These are phyloP conservation scores for Colletotrichum sp. DNA, from an alignment of 2,329 filamentous ascomycete genomes.

Conservation along the genomic window DNA sequence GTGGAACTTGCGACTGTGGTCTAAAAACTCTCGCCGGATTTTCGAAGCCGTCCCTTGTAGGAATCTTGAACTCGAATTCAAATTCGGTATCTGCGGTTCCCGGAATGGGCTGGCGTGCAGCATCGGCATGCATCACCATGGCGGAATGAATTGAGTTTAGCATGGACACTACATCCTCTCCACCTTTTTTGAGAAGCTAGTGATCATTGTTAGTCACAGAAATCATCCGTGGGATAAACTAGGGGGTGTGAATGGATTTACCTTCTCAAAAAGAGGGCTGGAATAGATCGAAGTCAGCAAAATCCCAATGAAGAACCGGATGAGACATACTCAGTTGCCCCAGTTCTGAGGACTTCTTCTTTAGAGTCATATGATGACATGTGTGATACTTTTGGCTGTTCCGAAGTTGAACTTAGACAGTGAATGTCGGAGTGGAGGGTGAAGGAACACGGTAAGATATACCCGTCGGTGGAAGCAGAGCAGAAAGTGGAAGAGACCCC, in stretches of 20 bases:
- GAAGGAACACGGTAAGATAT: background rate
- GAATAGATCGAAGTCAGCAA: background rate
- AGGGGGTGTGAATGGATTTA: background rate
- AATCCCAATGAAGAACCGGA: background rate
- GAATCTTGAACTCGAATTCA: conserved; percentile 8
- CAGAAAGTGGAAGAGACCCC: background rate
- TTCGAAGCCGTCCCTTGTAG: conserved; percentile 1
- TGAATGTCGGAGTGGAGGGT: background rate
- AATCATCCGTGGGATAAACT: background rate
- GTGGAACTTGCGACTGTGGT: background rate
- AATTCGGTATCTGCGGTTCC: background rate
- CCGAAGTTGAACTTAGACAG: background rate
- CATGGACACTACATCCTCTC: background rate
- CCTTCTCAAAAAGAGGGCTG: background rate
- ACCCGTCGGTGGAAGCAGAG: background rate
- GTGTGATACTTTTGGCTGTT: background rate
- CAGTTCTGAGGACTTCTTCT: background rate
- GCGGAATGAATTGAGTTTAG: background rate
- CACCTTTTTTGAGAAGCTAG: background rate
- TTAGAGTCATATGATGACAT: background rate
- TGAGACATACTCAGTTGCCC: background rate
- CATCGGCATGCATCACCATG: background rate
- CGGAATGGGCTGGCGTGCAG: background rate
- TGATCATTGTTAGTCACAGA: background rate
- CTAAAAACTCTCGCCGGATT: background rate